These are phyloP conservation scores for Fusarium graminum DNA, from an alignment of 2,329 filamentous ascomycete species.

Conservation along the genomic window DNA sequence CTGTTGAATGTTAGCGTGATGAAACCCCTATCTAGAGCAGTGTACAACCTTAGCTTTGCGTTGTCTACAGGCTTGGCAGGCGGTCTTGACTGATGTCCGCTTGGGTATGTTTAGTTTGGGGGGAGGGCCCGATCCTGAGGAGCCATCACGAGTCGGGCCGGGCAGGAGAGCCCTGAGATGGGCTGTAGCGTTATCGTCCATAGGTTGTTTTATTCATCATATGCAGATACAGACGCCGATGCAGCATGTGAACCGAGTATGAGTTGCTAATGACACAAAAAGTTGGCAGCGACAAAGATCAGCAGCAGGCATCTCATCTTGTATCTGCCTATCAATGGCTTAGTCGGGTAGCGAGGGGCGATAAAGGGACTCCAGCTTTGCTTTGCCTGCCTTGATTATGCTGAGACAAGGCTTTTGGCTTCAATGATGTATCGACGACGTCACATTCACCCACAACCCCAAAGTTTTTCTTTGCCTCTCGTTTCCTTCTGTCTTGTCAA, in stretches of 20 bases:
- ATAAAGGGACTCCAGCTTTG: neutral
- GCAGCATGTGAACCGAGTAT: neutral
- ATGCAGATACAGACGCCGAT: no score
- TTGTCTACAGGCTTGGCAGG: slow-evolving; percentile 34
- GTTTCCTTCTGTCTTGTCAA: neutral
- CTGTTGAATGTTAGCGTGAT: slow-evolving; percentile 13
- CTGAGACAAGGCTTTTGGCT: slow-evolving; percentile 3
- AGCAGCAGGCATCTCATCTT: neutral
- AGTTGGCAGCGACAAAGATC: neutral
- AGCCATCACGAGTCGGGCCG: slow-evolving; percentile 12
- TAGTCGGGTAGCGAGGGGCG: neutral
- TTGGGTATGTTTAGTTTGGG: slow-evolving; percentile 30
- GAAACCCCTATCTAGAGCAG: no score
- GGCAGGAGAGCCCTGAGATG: slow-evolving; percentile 21
- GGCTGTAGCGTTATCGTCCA: slow-evolving; percentile 15
- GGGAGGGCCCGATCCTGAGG: neutral
- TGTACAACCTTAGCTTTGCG: slow-evolving; percentile 32
- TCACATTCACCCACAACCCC: slow-evolving; percentile 14
- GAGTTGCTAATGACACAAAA: slow-evolving; percentile 10
- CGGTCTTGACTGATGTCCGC: slow-evolving; percentile 27
- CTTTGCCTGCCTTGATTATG: neutral
- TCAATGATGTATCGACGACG: slow-evolving; percentile 32
- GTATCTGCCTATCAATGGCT: neutral
- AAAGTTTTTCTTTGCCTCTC: neutral
- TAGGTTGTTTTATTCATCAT: neutral